Percentiles rank a stretch among this genome's conserved stretches.
Evolutionary conservation across 495 filamentous ascomycete species (phyloP).

Genomic region (Aspergillus saccharolyticus): DNA sequence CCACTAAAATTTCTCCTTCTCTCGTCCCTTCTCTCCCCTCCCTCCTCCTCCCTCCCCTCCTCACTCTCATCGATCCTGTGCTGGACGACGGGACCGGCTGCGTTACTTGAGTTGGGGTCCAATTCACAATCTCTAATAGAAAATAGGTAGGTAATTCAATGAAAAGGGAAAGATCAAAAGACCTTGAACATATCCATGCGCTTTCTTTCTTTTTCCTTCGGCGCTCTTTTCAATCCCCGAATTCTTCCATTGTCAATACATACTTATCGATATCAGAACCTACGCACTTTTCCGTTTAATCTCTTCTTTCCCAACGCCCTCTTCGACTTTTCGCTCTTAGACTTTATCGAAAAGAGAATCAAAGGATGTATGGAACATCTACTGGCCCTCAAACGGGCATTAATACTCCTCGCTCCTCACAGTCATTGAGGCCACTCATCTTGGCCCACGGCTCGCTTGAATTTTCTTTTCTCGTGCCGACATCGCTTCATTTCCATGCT

Average conservation of each 20-base stretch:
- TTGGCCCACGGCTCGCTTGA: conserved; percentile 92
- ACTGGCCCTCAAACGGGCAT: conserved; percentile 89
- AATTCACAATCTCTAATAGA: conserved; percentile 3
- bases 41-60: no score
- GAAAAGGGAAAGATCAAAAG: neutral
- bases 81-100: neutral
- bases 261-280: conserved; percentile 5
- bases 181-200: neutral
- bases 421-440: conserved; percentile 82
- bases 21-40: neutral
- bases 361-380: conserved; percentile 77
- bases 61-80: neutral
- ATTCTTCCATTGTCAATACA: neutral
- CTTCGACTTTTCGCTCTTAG: conserved; percentile 12
- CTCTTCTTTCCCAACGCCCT: neutral
- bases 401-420: conserved; percentile 88
- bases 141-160: neutral
- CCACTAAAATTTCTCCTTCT: conserved; percentile 6
- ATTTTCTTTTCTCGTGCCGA: conserved; percentile 89
- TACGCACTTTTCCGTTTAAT: neutral
- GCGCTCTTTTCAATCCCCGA: neutral
- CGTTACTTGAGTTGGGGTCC: neutral
- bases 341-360: conserved; percentile 18
- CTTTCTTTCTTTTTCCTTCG: neutral
- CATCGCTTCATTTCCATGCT: conserved; percentile 90